Base-by-base conservation (phyloP, 208 protist species). In the Blechomonas ayalai region DNA sequence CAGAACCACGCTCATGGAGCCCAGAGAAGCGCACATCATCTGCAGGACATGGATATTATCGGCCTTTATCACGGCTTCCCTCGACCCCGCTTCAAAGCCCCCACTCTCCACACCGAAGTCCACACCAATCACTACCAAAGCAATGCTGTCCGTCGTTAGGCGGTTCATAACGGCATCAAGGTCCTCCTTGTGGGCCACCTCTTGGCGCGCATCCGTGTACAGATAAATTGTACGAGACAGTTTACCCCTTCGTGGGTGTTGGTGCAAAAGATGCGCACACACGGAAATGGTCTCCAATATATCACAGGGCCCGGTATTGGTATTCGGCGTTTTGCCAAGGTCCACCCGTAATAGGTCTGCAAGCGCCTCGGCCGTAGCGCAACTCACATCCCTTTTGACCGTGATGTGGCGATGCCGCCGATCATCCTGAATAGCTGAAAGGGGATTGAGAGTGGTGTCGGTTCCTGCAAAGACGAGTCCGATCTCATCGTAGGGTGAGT, bases 221-320 rank as follows among this genome's bases (percentile, higher is more conserved):
- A 96, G 53, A 54, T 90, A 96, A 15, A 97, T 77, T 46, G 70
- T 45, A 15, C 84, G 74, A n/a, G 49, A 38, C 47, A 74, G 89
- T 42, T 72, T 70, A 19, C 62, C 73, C 4, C 68, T 69, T 13
- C 27, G 40, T 0, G 60, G 71, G 23, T 67, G 52, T 20, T 67
- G 66, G n/a, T 78, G 50, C 18, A 96, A 53, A 28, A 96, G 24
- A 9, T 90, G 60, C 20, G 67, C 66, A 26, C 74, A 88, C 10
- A 96, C 75, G 18, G 70, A 49, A 2, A 97, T 49, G 1, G 82
- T 77, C 34, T 97, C 90, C 3, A 96, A 47, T 13, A 96, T 61
- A 50, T 90, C 82, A 20, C 39, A 76, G n/a, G 12, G 27, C 1
- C 38, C 34, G 25, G 26, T 22, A 24, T 15, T 15, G 7, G 26